Percentiles rank a stretch among this genome's conserved stretches.
These are phyloP conservation scores for Lepraria neglecta DNA, from an alignment of 495 filamentous ascomycete genomes.

Conservation along the genomic window DNA sequence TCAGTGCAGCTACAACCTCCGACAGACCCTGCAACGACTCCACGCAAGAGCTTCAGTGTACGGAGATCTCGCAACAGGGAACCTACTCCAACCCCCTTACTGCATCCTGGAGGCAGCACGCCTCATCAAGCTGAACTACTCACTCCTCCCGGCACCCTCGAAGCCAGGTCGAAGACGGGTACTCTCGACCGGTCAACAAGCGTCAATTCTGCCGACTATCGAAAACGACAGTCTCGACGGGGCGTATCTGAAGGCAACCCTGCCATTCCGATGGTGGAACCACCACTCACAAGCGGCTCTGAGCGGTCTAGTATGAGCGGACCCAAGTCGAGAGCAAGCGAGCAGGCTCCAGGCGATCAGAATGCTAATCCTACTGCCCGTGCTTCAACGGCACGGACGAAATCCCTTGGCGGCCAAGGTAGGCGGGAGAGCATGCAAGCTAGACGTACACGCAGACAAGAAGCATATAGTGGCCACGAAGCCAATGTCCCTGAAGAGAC, in stretches of 20 bases:
- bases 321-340: constrained; percentile 36
- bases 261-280: constrained; percentile 47
- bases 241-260: constrained; percentile 48
- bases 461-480: constrained; percentile 45
- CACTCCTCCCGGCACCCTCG: constrained; percentile 58
- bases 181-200: constrained; percentile 74
- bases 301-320: constrained; percentile 55
- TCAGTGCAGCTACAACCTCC: constrained; percentile 68
- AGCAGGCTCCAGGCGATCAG: constrained; percentile 38
- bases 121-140: constrained; percentile 67
- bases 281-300: constrained; percentile 69
- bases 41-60: constrained; percentile 77
- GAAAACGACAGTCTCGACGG: constrained; percentile 55
- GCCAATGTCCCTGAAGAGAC: constrained; percentile 72
- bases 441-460: constrained; percentile 61
- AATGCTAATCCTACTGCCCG: constrained; percentile 41
- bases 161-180: constrained; percentile 52
- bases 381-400: constrained; percentile 63
- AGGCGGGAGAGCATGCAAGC: constrained; percentile 86
- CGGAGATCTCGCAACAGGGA: constrained; percentile 61
- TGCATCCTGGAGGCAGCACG: constrained; percentile 61
- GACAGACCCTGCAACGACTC: constrained; percentile 52
- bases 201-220: constrained; percentile 77
- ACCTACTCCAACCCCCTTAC: constrained; percentile 42
- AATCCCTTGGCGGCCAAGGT: constrained; percentile 86